phyloP scores from a whole-genome alignment of 1,284 basidiomycete genomes.

The Ceratobasidium theobromae region DNA sequence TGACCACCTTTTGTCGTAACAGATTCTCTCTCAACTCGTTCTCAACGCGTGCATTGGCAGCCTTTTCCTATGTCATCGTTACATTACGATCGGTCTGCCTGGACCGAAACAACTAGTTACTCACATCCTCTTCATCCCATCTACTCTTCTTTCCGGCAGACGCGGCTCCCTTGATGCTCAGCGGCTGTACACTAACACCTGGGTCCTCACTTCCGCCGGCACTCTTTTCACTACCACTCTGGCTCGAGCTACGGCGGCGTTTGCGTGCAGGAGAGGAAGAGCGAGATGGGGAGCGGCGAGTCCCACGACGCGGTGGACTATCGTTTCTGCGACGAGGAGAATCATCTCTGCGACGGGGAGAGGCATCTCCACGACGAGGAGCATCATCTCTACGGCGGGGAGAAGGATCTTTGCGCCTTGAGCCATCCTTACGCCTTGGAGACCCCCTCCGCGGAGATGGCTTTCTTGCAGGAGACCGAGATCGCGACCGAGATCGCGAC shows the following conservation, averaged over 20 bases:
- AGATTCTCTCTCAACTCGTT: slow-evolving; percentile 37
- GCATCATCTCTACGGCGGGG: background rate
- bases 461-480: slow-evolving; percentile 1
- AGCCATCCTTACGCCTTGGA: slow-evolving; percentile 1
- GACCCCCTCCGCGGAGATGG: background rate
- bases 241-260: slow-evolving; percentile 1
- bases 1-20: slow-evolving; percentile 35
- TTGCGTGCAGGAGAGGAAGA: slow-evolving; percentile 24
- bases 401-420: slow-evolving; percentile 3
- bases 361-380: background rate
- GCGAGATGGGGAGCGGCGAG: background rate
- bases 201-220: background rate
- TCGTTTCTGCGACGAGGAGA: slow-evolving; percentile 4
- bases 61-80: slow-evolving; percentile 22
- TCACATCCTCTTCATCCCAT: slow-evolving; percentile 32
- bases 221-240: background rate
- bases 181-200: slow-evolving; percentile 10
- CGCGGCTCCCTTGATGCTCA: slow-evolving; percentile 35
- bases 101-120: background rate
- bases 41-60: slow-evolving; percentile 30
- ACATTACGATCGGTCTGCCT: background rate
- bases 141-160: slow-evolving; percentile 10
- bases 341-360: background rate
- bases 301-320: background rate
- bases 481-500: background rate